phyloP scores from a whole-genome alignment of 2,329 filamentous ascomycete species.

The Aspergillus neotritici region DNA sequence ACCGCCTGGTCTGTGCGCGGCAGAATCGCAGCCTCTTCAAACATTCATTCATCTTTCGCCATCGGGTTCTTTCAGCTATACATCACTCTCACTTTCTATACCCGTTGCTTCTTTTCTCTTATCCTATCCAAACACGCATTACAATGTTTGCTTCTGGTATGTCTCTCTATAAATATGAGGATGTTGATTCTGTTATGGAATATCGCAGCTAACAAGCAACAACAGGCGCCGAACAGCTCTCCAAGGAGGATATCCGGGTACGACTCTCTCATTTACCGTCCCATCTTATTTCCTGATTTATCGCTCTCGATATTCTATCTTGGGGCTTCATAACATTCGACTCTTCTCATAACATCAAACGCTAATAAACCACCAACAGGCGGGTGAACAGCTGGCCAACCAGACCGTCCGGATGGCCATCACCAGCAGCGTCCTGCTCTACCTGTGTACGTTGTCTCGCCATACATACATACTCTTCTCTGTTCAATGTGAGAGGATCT shows the following conservation, averaged over 20 bases:
- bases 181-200: background rate
- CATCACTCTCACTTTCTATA: slow-evolving; percentile 4
- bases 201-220: slow-evolving; percentile 2
- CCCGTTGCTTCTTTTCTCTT: slow-evolving; percentile 1
- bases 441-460: slow-evolving; percentile 50
- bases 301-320: background rate
- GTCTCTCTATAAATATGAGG: background rate
- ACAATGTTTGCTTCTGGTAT: slow-evolving; percentile 34
- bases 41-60: slow-evolving; percentile 19
- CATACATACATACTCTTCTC: background rate
- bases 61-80: slow-evolving; percentile 5
- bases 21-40: slow-evolving; percentile 15
- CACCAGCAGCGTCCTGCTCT: slow-evolving; percentile 52
- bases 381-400: slow-evolving; percentile 50
- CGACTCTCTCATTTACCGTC: too few relatives aligned
- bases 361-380: slow-evolving; percentile 23
- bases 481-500: background rate
- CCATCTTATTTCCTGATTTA: background rate
- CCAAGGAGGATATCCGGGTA: slow-evolving; percentile 44
- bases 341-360: background rate
- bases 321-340: background rate
- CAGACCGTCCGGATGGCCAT: slow-evolving; percentile 52
- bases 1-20: slow-evolving; percentile 7
- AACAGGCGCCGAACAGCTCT: slow-evolving; percentile 42
- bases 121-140: slow-evolving; percentile 6